These are phyloP conservation scores for Cinchona pubescens DNA, from an alignment of 257 asterid genomes.

Conservation along the genomic window DNA sequence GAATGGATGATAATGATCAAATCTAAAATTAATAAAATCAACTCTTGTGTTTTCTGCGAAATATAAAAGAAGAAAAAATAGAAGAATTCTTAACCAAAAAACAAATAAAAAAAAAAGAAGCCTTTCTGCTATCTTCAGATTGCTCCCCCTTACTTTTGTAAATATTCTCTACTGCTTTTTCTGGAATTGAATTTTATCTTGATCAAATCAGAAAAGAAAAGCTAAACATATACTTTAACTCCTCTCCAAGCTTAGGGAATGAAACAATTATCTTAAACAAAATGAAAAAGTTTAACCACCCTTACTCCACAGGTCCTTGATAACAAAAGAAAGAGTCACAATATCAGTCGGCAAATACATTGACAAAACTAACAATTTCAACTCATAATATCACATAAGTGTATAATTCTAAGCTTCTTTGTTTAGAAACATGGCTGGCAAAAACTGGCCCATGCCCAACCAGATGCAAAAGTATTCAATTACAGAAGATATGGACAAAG, in stretches of 20 bases:
- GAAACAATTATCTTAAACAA: not conserved
- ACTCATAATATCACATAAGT: not conserved
- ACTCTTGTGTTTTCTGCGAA: not conserved
- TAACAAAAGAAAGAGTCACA: not conserved
- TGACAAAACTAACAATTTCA: not conserved
- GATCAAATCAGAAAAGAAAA: not conserved
- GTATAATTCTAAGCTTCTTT: not conserved
- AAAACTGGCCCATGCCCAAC: not conserved
- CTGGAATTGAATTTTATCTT: slow-evolving; percentile 2
- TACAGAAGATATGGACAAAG: not conserved
- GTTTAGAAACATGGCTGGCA: not conserved
- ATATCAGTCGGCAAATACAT: not conserved
- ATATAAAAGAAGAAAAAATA: not conserved
- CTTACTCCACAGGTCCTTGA: not conserved
- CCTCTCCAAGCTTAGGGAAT: not conserved
- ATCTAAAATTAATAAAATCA: too few relatives aligned
- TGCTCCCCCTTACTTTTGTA: not conserved
- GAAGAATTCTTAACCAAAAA: not conserved
- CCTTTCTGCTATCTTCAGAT: too few relatives aligned
- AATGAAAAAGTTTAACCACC: not conserved
- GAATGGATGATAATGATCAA: too few relatives aligned
- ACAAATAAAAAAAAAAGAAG: not conserved
- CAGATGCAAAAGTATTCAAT: not conserved
- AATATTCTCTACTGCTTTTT: slow-evolving; percentile 1
- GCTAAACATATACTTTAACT: not conserved